phyloP scores from a whole-genome alignment of 2,329 filamentous ascomycete species.

The Beauveria sp. region DNA sequence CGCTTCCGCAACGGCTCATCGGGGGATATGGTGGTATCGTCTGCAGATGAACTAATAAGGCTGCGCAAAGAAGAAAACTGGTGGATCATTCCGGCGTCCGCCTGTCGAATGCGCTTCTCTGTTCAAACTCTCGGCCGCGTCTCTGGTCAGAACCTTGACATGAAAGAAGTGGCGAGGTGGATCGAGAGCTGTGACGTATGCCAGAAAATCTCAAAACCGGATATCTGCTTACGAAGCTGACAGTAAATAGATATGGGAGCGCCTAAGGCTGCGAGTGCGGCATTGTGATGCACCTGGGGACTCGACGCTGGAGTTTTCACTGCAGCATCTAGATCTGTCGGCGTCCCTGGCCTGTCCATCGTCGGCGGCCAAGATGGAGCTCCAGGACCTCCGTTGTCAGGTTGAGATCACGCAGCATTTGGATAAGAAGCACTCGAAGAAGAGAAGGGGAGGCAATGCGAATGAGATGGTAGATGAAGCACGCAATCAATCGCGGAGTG shows the following conservation, averaged over 20 bases:
- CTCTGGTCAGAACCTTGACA: slow-evolving; percentile 12
- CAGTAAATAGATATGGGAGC: slow-evolving; percentile 23
- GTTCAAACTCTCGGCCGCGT: slow-evolving; percentile 14
- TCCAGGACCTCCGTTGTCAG: slow-evolving; percentile 20
- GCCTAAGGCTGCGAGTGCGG: slow-evolving; percentile 22
- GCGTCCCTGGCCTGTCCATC: slow-evolving; percentile 24
- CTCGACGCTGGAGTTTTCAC: slow-evolving; percentile 22
- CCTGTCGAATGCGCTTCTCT: slow-evolving; percentile 23
- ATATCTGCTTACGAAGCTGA: not conserved
- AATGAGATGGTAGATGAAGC: not conserved
- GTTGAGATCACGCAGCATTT: slow-evolving; percentile 17
- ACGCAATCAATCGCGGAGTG: not conserved
- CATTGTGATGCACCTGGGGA: slow-evolving; percentile 11
- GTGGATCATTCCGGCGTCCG: slow-evolving; percentile 26
- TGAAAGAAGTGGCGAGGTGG: slow-evolving; percentile 15
- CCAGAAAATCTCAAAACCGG: rapidly evolving
- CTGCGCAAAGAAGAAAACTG: slow-evolving; percentile 18
- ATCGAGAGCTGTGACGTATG: slow-evolving; percentile 23
- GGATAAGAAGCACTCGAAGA: not conserved
- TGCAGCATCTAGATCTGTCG: slow-evolving; percentile 28
- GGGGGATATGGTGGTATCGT: slow-evolving; percentile 10
- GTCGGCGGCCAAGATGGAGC: slow-evolving; percentile 18
- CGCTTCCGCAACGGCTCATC: slow-evolving; percentile 16
- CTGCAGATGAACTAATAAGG: slow-evolving; percentile 18
- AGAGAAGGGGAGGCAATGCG: not conserved